A percentile compares a stretch with the other conserved stretches of the same genome.
These are phyloP conservation scores for Cutaneotrichosporon mucoides DNA, from an alignment of 1,284 basidiomycete species.

Conservation along the genomic window DNA sequence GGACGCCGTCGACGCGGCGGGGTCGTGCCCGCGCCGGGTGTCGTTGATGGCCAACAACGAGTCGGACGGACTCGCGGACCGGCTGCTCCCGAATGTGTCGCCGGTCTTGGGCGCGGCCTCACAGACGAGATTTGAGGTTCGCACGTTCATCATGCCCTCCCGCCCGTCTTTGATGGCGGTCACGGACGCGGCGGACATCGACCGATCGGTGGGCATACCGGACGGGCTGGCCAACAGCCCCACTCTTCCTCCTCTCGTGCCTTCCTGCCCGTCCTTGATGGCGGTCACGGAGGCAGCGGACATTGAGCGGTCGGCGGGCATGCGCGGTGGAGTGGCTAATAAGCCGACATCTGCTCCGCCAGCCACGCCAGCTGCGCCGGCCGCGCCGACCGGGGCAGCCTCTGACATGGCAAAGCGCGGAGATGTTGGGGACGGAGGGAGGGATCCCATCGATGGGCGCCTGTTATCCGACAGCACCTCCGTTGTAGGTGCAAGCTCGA, in stretches of 20 bases:
- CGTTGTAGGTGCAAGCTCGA: neutral
- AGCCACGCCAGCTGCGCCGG: no score
- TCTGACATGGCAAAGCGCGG: no score
- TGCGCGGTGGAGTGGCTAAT: no score
- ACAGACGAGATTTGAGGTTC: neutral
- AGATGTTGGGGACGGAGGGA: no score
- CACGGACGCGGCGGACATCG: neutral
- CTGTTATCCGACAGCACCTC: neutral
- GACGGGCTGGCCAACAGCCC: neutral
- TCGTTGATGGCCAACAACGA: neutral
- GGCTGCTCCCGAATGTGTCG: neutral
- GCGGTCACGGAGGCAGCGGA: no score
- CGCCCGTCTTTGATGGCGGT: neutral
- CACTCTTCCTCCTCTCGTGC: no score
- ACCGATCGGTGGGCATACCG: neutral
- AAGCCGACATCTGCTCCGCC: no score
- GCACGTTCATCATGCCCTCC: neutral
- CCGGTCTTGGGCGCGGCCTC: conserved; percentile 2
- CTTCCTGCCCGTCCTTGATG: neutral
- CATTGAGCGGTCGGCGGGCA: no score
- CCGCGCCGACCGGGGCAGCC: no score
- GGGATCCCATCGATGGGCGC: neutral
- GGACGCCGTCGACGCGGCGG: conserved; percentile 30
- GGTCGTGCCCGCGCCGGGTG: conserved; percentile 28
- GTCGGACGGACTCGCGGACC: neutral